Conservation (phyloP, 352 stramenopile species). For the Globisporangium megalacanthum region DNA sequence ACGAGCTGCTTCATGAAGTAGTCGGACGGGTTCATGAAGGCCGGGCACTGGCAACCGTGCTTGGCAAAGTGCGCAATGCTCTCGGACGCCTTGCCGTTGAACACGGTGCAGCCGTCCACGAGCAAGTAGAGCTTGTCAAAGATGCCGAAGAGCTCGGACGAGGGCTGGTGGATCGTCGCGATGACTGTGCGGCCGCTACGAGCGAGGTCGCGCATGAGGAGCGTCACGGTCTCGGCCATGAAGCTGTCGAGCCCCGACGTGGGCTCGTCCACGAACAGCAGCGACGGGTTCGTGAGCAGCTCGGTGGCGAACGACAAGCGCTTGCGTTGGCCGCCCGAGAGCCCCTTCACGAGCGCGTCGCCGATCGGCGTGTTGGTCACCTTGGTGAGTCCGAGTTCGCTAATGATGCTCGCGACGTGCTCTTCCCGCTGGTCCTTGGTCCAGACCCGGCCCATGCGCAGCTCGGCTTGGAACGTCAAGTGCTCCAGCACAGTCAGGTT, state of each 20-base stretch:
- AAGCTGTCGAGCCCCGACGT: conserved; percentile 48
- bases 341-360: conserved; percentile 28
- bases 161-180: conserved; percentile 81
- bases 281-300: conserved; percentile 60
- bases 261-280: conserved; percentile 79
- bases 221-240: conserved; percentile 34
- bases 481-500: conserved; percentile 85
- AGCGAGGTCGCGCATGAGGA: conserved; percentile 43
- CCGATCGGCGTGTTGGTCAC: conserved; percentile 44
- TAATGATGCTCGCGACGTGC: conserved; percentile 30
- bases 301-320: conserved; percentile 74
- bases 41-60: conserved; percentile 23
- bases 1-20: conserved; percentile 43
- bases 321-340: conserved; percentile 77
- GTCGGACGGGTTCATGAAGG: conserved; percentile 37
- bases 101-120: conserved; percentile 27
- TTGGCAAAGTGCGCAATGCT: conserved; percentile 27
- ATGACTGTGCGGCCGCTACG: conserved; percentile 76
- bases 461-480: conserved; percentile 68
- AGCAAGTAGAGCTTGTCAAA: conserved; percentile 38
- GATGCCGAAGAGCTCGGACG: conserved; percentile 35
- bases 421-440: conserved; percentile 15
- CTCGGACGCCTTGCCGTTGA: conserved; percentile 32
- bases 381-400: conserved; percentile 34
- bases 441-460: conserved; percentile 42